Evolutionary conservation across 257 asterid genomes (phyloP), one percentile per base, ranked within the genome.

Genomic region (Primulina huaijiensis): DNA sequence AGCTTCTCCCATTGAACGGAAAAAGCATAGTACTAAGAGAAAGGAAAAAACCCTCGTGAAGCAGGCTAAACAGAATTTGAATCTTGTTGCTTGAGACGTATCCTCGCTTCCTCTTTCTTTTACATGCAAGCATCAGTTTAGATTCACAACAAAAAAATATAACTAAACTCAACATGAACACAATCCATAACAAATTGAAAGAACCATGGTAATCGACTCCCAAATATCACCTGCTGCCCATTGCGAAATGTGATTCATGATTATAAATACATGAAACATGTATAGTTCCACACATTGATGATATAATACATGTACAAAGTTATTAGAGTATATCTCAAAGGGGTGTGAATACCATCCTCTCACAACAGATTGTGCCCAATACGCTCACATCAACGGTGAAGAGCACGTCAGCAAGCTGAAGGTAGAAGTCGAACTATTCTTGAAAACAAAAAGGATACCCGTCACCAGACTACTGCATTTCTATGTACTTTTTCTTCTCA

Each of bases 401-500:
- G 72, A 75, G 67, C 57, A 74, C 86, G 71, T 23, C 64, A 73
- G 72, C 80, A 56, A 72, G 73, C 75, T 43, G 74, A 70, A 77
- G 19, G 80, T 74, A 72, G 70, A 70, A 72, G 73, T 64, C 56
- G 35, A 74, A 64, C 67, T 73, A 79, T 70, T 74, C 80, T 70
- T 35, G 77, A 67, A 69, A 72, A 76, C 74, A 74, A 77, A 69
- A 76, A 76, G 56, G 82, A 78, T 77, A 84, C 89, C 88, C 80
- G 74, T 60, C 67, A 34, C 80, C 70, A 40, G 38, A 50, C 74
- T 67, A 80, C 80, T 73, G 78, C 76, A 70, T 14, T 57, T 72
- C 82, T 85, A 92, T 5, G 92, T 61, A 79, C 90, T 82, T 81
- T 89, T 94, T 79, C 99, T 94, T 85, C 92, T 87, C 88, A 84